phyloP scores from a whole-genome alignment of 768 basidiomycete genomes.

The Boletus edulis region DNA sequence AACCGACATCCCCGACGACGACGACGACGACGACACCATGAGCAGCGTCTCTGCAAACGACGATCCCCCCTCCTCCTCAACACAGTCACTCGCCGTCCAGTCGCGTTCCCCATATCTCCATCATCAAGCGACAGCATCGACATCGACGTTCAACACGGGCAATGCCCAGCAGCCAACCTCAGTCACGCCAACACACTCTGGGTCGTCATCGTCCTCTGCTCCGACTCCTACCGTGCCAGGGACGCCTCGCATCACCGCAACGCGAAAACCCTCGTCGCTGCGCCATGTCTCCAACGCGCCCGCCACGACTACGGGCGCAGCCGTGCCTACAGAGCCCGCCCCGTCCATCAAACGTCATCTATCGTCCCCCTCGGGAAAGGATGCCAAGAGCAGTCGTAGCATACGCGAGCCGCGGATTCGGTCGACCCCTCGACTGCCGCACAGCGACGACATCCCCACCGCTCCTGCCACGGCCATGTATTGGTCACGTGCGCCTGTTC shows the following conservation, averaged over 20 bases:
- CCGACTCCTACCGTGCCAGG: conserved; percentile 20
- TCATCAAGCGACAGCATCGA: conserved; percentile 33
- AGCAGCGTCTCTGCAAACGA: conserved; percentile 15
- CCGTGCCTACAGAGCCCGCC: conserved; percentile 17
- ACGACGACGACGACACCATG: conserved; percentile 27
- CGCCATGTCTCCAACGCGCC: conserved; percentile 30
- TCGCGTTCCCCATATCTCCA: conserved; percentile 40
- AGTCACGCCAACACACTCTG: not conserved
- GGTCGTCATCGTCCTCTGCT: conserved; percentile 10
- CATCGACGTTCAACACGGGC: conserved; percentile 34
- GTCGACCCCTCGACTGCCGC: conserved; percentile 56
- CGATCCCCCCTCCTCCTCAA: conserved; percentile 5
- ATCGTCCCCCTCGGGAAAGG: conserved; percentile 30
- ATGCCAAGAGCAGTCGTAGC: conserved; percentile 12
- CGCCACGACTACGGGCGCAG: too few species aligned
- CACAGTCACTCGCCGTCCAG: conserved; percentile 1
- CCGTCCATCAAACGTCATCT: conserved; percentile 25
- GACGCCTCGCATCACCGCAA: conserved; percentile 25
- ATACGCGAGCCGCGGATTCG: conserved; percentile 37
- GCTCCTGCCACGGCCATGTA: conserved; percentile 78
- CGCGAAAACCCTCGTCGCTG: conserved; percentile 32
- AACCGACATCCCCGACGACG: conserved; percentile 8
- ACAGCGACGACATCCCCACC: conserved; percentile 54
- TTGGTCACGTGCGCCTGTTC: conserved; percentile 82
- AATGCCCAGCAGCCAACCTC: not conserved